Conservation (phyloP, 2,329 filamentous ascomycete genomes). For the Trichoderma citrinoviride region DNA sequence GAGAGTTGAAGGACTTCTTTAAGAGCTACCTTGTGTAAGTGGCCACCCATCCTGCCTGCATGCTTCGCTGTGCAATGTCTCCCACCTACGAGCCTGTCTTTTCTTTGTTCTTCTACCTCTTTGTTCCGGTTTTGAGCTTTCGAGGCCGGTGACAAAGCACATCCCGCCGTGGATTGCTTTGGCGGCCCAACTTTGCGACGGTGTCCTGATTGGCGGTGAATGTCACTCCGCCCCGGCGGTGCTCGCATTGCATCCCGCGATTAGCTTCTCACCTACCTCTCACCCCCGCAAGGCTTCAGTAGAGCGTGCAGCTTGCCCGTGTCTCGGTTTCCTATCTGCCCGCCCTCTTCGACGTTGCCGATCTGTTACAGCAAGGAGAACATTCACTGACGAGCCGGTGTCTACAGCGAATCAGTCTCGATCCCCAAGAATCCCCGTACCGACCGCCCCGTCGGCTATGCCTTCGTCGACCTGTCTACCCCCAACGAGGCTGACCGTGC, state of each 20-base stretch:
- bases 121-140: background rate
- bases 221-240: constrained; percentile 13
- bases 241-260: constrained; percentile 11
- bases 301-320: background rate
- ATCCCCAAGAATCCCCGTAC: constrained; percentile 99
- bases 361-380: background rate
- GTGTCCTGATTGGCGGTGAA: constrained; percentile 21
- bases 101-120: background rate
- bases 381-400: constrained; percentile 30
- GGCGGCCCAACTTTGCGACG: constrained; percentile 14
- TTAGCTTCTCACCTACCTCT: background rate
- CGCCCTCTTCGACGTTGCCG: background rate
- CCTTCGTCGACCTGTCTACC: constrained; percentile 96
- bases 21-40: constrained; percentile 99
- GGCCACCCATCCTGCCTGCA: background rate
- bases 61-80: background rate
- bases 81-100: background rate
- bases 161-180: background rate
- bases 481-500: constrained; percentile 92
- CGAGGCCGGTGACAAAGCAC: background rate
- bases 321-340: background rate
- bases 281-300: background rate
- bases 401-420: constrained; percentile 85
- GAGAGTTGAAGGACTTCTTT: constrained; percentile 99
- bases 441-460: constrained; percentile 96